A percentile compares a stretch with the other conserved stretches of the same genome.
These are phyloP conservation scores for Monosporascus sp. DNA, from an alignment of 2,329 filamentous ascomycete genomes.

Conservation along the genomic window DNA sequence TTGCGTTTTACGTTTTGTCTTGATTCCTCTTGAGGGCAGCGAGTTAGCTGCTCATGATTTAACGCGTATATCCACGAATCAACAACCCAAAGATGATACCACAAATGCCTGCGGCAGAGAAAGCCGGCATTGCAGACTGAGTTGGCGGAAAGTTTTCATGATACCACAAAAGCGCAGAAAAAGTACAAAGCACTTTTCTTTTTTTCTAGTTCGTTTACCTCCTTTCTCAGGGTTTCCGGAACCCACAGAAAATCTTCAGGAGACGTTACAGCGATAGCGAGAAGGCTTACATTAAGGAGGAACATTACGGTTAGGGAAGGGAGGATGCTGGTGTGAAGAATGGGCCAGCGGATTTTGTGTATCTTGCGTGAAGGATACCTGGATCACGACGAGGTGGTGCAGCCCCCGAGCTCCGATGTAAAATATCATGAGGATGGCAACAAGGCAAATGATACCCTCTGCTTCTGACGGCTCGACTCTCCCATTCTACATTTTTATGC, in stretches of 20 bases:
- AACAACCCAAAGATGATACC: neutral
- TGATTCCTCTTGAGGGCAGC: slow-evolving; percentile 1
- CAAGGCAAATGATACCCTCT: neutral
- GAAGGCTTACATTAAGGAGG: neutral
- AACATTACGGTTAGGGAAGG: neutral
- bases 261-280: neutral
- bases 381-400: neutral
- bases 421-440: neutral
- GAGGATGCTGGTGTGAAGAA: neutral
- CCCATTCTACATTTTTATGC: too few species aligned
- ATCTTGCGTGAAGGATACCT: neutral
- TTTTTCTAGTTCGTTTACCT: neutral
- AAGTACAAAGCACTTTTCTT: neutral
- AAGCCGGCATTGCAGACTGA: neutral
- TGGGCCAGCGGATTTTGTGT: neutral
- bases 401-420: neutral
- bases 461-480: neutral
- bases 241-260: neutral
- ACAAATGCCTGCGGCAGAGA: neutral
- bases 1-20: slow-evolving; percentile 18
- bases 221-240: neutral
- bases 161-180: neutral
- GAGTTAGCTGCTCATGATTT: neutral
- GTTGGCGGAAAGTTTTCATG: neutral
- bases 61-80: slow-evolving; percentile 1